phyloP scores from a whole-genome alignment of 148 eudicot species.

The Fagopyrum homotropicum region DNA sequence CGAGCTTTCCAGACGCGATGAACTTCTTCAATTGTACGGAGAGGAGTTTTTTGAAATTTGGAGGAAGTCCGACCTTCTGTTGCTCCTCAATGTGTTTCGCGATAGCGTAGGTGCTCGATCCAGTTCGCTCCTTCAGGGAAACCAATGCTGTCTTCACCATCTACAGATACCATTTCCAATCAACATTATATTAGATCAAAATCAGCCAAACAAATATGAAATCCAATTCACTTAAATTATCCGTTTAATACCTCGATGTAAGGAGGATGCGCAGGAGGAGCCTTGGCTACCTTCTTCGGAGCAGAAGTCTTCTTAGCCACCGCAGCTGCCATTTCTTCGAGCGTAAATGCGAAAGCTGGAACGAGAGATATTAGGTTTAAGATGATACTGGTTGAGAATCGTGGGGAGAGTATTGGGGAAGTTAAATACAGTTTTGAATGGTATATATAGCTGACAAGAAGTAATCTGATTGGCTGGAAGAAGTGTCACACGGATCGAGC shows the following conservation, averaged over 20 bases:
- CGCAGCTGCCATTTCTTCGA: constrained; percentile 22
- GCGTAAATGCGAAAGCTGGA: neutral
- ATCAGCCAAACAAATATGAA: neutral
- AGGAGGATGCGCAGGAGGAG: constrained; percentile 36
- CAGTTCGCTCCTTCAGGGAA: constrained; percentile 69
- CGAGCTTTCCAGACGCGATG: constrained; percentile 54
- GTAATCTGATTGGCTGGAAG: constrained; percentile 11
- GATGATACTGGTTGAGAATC: neutral
- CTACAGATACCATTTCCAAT: constrained; percentile 17
- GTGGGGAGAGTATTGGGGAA: neutral
- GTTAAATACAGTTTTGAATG: neutral
- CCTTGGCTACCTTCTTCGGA: constrained; percentile 24
- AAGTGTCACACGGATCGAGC: neutral
- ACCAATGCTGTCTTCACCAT: constrained; percentile 66
- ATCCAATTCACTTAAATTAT: neutral
- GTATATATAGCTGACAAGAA: constrained; percentile 14
- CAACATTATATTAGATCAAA: neutral
- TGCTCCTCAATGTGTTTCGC: constrained; percentile 71
- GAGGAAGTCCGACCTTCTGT: constrained; percentile 49
- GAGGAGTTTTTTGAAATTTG: constrained; percentile 53
- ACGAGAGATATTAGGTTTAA: neutral
- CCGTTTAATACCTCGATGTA: constrained; percentile 22
- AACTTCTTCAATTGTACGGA: constrained; percentile 51
- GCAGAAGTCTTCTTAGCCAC: constrained; percentile 26
- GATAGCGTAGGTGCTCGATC: constrained; percentile 77